These are phyloP conservation scores for Brachypodium distachyon DNA, from an alignment of 202 grass and related monocot species.

Conservation along the genomic window DNA sequence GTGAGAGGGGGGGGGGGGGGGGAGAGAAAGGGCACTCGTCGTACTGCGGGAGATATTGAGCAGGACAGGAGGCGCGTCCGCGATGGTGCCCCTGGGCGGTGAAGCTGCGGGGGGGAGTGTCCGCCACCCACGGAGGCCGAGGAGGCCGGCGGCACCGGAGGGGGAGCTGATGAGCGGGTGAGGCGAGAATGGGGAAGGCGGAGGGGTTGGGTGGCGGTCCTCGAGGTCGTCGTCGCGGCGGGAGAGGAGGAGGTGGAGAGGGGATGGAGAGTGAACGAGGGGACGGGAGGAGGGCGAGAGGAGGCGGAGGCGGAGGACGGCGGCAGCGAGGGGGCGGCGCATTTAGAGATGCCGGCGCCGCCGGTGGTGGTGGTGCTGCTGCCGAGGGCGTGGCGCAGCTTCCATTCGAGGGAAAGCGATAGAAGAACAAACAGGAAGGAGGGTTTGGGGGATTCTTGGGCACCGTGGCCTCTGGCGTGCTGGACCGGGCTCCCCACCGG, in stretches of 20 bases:
- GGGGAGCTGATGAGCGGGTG: conserved; percentile 10
- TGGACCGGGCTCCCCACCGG: background rate
- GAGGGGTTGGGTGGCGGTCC: background rate
- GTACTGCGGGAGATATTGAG: conserved; percentile 36
- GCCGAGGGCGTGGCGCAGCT: conserved; percentile 37
- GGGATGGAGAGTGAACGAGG: conserved; percentile 18
- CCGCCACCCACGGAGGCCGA: conserved; percentile 26
- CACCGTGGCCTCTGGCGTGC: background rate
- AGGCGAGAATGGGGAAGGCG: conserved; percentile 5
- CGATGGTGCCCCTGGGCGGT: conserved; percentile 19
- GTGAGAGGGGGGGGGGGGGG: background rate
- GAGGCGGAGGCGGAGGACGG: conserved; percentile 22
- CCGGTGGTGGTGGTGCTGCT: background rate
- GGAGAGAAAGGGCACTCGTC: background rate
- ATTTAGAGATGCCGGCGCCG: conserved; percentile 37
- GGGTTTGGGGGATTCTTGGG: background rate
- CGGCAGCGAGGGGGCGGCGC: conserved; percentile 38
- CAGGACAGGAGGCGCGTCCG: conserved; percentile 25
- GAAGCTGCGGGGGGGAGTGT: conserved; percentile 20
- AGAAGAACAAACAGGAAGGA: background rate
- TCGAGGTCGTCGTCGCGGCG: conserved; percentile 31
- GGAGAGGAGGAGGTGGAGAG: conserved; percentile 16
- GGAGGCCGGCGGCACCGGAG: conserved; percentile 1
- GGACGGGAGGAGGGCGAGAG: conserved; percentile 1
- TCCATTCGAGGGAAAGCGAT: conserved; percentile 22